phyloP scores from a whole-genome alignment of 108 stramenopile species.

The Aurantiochytrium sp. region DNA sequence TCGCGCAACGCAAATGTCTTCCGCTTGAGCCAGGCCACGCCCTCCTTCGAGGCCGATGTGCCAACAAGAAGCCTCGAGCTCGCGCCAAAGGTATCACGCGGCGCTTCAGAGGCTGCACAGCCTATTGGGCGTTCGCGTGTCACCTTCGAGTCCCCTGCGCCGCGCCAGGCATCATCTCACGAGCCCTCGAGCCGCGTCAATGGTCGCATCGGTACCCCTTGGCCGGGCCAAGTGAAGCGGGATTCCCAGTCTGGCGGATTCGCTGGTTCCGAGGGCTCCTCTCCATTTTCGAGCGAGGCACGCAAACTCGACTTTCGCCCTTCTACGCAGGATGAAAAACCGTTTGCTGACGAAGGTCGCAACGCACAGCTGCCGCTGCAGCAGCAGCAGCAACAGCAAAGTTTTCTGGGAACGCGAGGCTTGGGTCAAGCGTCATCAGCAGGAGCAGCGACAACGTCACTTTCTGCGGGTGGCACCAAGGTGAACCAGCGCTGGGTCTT shows the following conservation, averaged over 20 bases:
- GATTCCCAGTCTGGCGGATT: too few relatives aligned
- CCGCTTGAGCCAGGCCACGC: not conserved
- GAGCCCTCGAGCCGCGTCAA: not conserved
- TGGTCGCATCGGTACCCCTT: too few relatives aligned
- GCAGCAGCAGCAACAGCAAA: too few relatives aligned
- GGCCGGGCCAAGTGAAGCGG: too few relatives aligned
- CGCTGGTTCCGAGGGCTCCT: not conserved
- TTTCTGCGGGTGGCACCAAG: not conserved
- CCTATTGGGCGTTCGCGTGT: not conserved
- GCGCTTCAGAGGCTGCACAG: not conserved
- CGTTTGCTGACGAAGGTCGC: too few relatives aligned
- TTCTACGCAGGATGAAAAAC: not conserved
- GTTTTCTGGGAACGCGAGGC: too few relatives aligned
- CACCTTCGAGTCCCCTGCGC: not conserved
- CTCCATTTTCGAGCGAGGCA: not conserved
- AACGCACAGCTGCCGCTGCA: too few relatives aligned
- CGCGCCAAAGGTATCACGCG: not conserved
- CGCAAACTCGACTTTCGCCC: not conserved
- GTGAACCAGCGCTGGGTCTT: constrained; percentile 2
- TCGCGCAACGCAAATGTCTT: not conserved
- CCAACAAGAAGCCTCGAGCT: not conserved
- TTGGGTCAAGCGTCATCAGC: too few relatives aligned
- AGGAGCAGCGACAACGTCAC: not conserved
- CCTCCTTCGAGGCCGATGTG: not conserved
- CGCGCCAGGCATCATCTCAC: not conserved